Evolutionary conservation across 202 grass and related monocot species (phyloP).

Genomic region (Panicum virgatum): DNA sequence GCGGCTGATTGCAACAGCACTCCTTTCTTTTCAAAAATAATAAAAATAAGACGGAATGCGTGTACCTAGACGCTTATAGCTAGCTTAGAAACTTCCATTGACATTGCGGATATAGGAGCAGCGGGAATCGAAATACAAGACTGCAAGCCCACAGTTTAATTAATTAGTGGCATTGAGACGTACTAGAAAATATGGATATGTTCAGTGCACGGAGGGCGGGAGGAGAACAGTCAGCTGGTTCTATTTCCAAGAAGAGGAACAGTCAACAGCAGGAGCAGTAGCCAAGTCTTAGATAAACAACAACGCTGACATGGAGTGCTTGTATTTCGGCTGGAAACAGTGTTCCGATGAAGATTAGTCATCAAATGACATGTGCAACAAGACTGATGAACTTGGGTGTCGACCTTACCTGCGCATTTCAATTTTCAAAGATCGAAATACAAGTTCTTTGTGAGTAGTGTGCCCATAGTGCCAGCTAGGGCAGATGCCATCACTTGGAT

Average conservation of each 20-base stretch:
- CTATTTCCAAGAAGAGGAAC: background rate
- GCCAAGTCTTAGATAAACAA: background rate
- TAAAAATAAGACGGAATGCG: background rate
- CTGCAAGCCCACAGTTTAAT: conserved; percentile 20
- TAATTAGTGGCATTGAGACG: conserved; percentile 9
- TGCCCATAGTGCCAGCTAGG: too few relatives aligned
- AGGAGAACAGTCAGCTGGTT: background rate
- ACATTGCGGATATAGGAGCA: background rate
- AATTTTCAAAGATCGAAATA: background rate
- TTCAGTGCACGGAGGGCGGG: background rate
- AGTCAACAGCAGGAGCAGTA: background rate
- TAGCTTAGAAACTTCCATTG: background rate
- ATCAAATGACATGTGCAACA: background rate
- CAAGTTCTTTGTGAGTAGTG: too few relatives aligned
- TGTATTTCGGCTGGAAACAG: background rate
- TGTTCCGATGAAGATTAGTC: background rate
- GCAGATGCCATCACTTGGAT: too few relatives aligned
- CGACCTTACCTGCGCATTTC: background rate
- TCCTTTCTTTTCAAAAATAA: background rate
- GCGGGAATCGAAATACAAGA: background rate
- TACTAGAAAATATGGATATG: background rate
- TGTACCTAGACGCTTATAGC: background rate
- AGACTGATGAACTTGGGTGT: background rate
- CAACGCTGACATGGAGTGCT: background rate
- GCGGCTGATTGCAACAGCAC: background rate